Base-by-base conservation (phyloP, 169 alveolate species). In the Plasmodium chabaudi region DNA sequence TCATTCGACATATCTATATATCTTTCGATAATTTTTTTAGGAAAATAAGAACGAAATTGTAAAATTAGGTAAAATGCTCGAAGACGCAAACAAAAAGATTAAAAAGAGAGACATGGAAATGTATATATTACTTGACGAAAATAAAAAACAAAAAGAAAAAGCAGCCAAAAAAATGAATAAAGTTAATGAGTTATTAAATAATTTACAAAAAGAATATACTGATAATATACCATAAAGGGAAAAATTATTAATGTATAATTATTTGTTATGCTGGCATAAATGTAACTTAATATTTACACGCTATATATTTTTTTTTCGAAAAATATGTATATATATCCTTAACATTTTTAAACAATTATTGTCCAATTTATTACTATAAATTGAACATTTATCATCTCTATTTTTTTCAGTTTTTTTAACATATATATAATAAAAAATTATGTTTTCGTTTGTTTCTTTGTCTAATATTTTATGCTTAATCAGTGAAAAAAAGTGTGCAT, bases 121-220 rank as follows among this genome's bases (percentile, higher is more conserved):
- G 90, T 82, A 82, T 49, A 82, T 82, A 17, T 64, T 82, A 49
- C 67, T 82, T 27, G 90, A 82, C 21, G 84, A 82, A 82, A 82
- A 82, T 61, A 82, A 82, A 65, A 82, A 82, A 34, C 90, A 82
- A 61, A 82, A 82, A 70, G 90, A 82, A 70, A 82, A 82, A 51
- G 90, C 90, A 12, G 90, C 90, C 27, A 82, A 82, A 67, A 82
- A 82, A 82, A 82, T 82, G 90, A 82, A 59, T 46, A 82, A 82
- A 19, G 90, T 82, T 9, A 82, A 82, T 70, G 84, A 67, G 42
- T 60, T 82, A 55, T 25, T 82, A 27, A 82, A 67, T 25, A 82
- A 82, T 59, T 42, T 82, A 25, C 90, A 82, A 53, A 82, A 82
- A 64, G 90, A 82, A 61, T 82, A 82, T 34, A 67, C 82, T 46